phyloP scores from a whole-genome alignment of 176 grass and related monocot species.

The Stipa capillata region DNA sequence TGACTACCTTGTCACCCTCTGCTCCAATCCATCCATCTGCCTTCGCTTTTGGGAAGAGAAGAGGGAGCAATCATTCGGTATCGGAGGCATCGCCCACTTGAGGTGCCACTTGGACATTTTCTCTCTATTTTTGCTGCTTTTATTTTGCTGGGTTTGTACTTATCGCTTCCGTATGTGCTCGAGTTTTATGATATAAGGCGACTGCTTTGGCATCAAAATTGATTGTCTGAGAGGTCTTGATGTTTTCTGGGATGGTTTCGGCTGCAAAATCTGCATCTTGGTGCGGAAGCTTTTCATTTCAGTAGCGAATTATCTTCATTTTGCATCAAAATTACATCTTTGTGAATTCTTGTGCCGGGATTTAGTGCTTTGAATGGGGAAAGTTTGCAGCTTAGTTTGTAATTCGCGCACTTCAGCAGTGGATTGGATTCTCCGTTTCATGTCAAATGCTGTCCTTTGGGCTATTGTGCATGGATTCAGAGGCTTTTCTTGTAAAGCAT shows the following conservation, averaged over 20 bases:
- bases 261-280: slow-evolving; percentile 22
- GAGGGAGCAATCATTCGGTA: slow-evolving; percentile 48
- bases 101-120: slow-evolving; percentile 36
- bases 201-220: neutral
- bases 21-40: neutral
- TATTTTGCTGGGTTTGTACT: neutral
- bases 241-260: neutral
- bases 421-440: neutral
- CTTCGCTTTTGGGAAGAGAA: slow-evolving; percentile 25
- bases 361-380: neutral
- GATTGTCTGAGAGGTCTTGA: neutral
- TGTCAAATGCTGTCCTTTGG: neutral
- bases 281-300: neutral
- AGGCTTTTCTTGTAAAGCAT: neutral
- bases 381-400: neutral
- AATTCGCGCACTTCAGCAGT: neutral
- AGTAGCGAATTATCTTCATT: neutral
- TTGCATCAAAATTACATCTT: neutral
- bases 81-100: neutral
- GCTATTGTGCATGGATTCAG: neutral
- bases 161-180: slow-evolving; percentile 4
- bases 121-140: neutral
- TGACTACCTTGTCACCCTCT: slow-evolving; percentile 19
- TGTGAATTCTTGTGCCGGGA: neutral
- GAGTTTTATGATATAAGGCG: slow-evolving; percentile 16